Evolutionary conservation across 768 basidiomycete species (phyloP), one percentile per base, ranked within the genome.

Genomic region (Cystobasidiopsis lactophilus): DNA sequence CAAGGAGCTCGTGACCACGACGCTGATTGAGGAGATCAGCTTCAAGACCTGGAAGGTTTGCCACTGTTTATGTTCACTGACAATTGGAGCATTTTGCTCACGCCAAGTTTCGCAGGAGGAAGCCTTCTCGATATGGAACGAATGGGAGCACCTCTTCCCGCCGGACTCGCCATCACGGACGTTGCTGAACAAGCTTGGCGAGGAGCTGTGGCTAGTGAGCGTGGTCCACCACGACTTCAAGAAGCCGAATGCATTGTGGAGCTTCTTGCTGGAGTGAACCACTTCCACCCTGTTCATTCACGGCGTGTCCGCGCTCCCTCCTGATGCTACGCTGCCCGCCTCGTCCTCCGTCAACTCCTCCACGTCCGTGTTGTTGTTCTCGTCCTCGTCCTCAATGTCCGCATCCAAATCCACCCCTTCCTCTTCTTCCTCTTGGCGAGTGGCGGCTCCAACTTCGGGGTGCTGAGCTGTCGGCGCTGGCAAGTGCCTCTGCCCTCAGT

Each of bases 41-140:
- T 98, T 98, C 72, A 68, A 84, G 33, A 79, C 85, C 0, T 98
- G 93, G 93, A 95, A 89, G 80, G 91, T 88, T 43, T 47, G 73
- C 24, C 39, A 27, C 19, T 30, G 27, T 30, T 16, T 19, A 43
- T 50, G 18, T 18, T 23, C 40, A 57, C 19, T 55, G 43, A 50
- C 46, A 39, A 18, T 5, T 5, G 11, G 0, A 14, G 16, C 30
- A 40, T 3, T n/a, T 31, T n/a, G n/a, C n/a, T n/a, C n/a, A n/a
- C n/a, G n/a, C n/a, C n/a, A n/a, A 29, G 5, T 10, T 19, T 9
- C 26, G 27, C 64, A 95, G 88, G 85, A 91, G 30, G 93, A 96
- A 65, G 89, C 86, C 0, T 98, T 93, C 65, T 79, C 79, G 9
- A 89, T 88, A 52, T 98, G 91, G 91, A 73, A 77, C 0, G 82